These are phyloP conservation scores for Penicillium simplicissimum DNA, from an alignment of 495 filamentous ascomycete genomes.

Conservation along the genomic window DNA sequence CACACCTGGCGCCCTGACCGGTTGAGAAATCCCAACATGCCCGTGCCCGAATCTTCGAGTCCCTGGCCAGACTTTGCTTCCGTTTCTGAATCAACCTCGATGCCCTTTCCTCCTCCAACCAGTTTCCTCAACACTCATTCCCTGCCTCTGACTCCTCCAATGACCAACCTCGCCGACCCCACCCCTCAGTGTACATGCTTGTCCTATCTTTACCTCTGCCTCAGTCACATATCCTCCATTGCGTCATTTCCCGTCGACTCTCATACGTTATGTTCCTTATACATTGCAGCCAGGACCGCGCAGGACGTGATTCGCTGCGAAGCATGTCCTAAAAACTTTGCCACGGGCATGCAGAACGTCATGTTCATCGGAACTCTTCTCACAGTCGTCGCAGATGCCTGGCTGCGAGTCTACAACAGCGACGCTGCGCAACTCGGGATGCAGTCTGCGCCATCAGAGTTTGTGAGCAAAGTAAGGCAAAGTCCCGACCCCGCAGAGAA, in stretches of 20 bases:
- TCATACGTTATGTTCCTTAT: constrained; percentile 56
- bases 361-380: constrained; percentile 68
- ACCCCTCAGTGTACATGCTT: constrained; percentile 42
- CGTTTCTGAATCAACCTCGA: constrained; percentile 39
- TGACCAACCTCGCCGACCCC: constrained; percentile 25
- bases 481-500: constrained; percentile 28
- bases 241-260: constrained; percentile 45
- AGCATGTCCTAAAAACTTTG: constrained; percentile 52
- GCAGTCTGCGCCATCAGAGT: constrained; percentile 37
- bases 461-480: constrained; percentile 28
- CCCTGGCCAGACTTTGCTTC: constrained; percentile 50
- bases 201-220: constrained; percentile 47
- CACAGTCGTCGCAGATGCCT: constrained; percentile 61
- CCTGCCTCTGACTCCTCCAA: constrained; percentile 31
- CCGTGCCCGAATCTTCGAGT: constrained; percentile 33
- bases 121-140: constrained; percentile 28
- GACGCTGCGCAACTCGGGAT: constrained; percentile 39
- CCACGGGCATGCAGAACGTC: constrained; percentile 57
- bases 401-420: constrained; percentile 41
- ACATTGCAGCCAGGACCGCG: constrained; percentile 56
- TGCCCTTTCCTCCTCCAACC: constrained; percentile 30
- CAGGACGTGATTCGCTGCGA: constrained; percentile 60
- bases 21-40: constrained; percentile 25
- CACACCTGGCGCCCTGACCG: constrained; percentile 32
- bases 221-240: constrained; percentile 47